A percentile compares a stretch with the other conserved stretches of the same genome.
Evolutionary conservation across 805 yeast species (phyloP).

Genomic region (Wickerhamiella sergipiensis): DNA sequence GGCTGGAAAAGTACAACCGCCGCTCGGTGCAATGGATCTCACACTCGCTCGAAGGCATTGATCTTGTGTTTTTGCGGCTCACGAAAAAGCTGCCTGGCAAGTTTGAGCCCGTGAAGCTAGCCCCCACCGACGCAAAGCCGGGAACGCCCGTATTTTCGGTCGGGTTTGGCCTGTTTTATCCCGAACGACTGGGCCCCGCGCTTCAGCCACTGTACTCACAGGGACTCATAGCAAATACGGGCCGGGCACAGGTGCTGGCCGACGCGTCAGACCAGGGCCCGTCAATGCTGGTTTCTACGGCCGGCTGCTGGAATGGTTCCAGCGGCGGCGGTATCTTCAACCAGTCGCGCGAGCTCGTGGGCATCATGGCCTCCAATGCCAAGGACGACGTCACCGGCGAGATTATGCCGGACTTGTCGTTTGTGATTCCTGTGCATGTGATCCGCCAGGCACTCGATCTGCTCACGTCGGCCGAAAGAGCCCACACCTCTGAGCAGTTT

Average conservation of each 20-base stretch:
- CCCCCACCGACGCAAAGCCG: constrained; percentile 7
- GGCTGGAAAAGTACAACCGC: constrained; percentile 7
- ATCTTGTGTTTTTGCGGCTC: constrained; percentile 20
- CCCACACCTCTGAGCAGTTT: constrained; percentile 4
- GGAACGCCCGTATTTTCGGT: constrained; percentile 20
- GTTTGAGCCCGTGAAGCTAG: constrained; percentile 13
- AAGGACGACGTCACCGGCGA: constrained; percentile 21
- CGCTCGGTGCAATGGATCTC: constrained; percentile 9
- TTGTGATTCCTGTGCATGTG: constrained; percentile 22
- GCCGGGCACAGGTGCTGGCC: constrained; percentile 1
- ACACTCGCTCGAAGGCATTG: constrained; percentile 21
- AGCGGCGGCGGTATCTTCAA: constrained; percentile 26
- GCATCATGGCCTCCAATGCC: constrained; percentile 28
- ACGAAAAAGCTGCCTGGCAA: constrained; percentile 4
- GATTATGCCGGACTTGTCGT: constrained; percentile 25
- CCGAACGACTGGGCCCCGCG: constrained; percentile 13
- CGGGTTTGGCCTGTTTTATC: constrained; percentile 25
- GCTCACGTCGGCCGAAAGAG: background rate
- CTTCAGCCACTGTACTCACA: constrained; percentile 21
- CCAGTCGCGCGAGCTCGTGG: constrained; percentile 18
- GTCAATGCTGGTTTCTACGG: constrained; percentile 21
- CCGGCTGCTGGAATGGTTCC: constrained; percentile 29
- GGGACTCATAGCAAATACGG: constrained; percentile 16
- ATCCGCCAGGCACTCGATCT: constrained; percentile 14
- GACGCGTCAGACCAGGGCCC: constrained; percentile 5